Evolutionary conservation across 306 rosid species (phyloP).

Genomic region (Fragaria nilgerrensis): DNA sequence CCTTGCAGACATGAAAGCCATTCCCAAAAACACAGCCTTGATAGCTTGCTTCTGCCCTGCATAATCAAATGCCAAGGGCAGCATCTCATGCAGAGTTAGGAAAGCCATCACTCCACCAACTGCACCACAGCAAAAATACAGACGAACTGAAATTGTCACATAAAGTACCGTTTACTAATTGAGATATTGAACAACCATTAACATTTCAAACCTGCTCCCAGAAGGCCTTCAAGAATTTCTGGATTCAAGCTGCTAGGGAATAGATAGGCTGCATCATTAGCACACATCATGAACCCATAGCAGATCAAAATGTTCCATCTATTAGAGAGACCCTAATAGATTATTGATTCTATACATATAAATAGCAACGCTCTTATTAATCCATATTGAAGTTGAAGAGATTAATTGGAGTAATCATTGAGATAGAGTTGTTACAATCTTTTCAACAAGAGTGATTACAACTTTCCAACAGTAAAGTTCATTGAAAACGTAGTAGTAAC

Average conservation of each 20-base stretch:
- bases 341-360: neutral
- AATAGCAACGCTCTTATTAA: neutral
- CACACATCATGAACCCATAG: constrained; percentile 16
- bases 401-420: neutral
- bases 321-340: neutral
- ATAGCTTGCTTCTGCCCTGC: constrained; percentile 92
- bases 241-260: constrained; percentile 93
- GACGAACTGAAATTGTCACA: constrained; percentile 8
- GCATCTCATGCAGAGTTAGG: constrained; percentile 90
- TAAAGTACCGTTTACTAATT: neutral
- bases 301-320: neutral
- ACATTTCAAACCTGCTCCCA: constrained; percentile 73
- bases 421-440: neutral
- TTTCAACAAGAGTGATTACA: neutral
- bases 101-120: constrained; percentile 99
- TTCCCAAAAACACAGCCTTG: constrained; percentile 89
- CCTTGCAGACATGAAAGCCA: constrained; percentile 99
- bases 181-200: constrained; percentile 14
- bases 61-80: constrained; percentile 91
- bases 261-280: constrained; percentile 62
- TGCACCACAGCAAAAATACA: constrained; percentile 30
- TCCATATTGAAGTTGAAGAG: neutral
- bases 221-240: constrained; percentile 90
- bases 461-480: neutral
- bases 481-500: neutral